A percentile compares a stretch with the other conserved stretches of the same genome.
Conservation (phyloP, 768 basidiomycete species). For the Termitomyces sp. region DNA sequence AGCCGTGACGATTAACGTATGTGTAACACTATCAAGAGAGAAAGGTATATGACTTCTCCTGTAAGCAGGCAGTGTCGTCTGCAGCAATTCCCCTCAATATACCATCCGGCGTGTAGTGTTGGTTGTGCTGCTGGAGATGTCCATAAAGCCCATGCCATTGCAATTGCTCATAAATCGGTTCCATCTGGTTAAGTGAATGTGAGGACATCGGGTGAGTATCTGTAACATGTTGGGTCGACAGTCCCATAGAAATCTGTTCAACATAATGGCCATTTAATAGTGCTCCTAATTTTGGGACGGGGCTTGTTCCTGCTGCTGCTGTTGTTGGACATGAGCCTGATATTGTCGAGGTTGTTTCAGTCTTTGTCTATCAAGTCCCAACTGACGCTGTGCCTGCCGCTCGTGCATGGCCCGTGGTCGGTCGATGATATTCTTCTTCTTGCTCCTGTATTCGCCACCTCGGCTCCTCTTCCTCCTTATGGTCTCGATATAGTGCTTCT, state of each 20-base stretch:
- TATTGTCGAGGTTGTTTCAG: conserved; percentile 15
- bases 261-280: too few species aligned
- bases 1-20: background rate
- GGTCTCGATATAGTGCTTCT: conserved; percentile 18
- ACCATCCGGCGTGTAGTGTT: conserved; percentile 42
- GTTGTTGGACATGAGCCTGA: conserved; percentile 4
- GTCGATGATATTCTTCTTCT: conserved; percentile 8
- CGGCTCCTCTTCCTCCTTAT: conserved; percentile 16
- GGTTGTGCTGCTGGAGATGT: conserved; percentile 22
- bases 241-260: too few species aligned
- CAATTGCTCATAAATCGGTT: background rate
- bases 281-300: too few species aligned
- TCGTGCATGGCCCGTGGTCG: conserved; percentile 7
- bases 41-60: conserved; percentile 56
- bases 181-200: too few species aligned
- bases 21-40: background rate
- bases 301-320: too few species aligned
- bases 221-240: too few species aligned
- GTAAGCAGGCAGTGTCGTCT: conserved; percentile 49
- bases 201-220: too few species aligned
- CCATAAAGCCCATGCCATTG: conserved; percentile 8
- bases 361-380: conserved; percentile 15
- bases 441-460: conserved; percentile 17
- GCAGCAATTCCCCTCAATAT: conserved; percentile 42
- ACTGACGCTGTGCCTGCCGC: conserved; percentile 13